Evolutionary conservation across 345 rosid species (phyloP).

Genomic region (Pistacia vera): DNA sequence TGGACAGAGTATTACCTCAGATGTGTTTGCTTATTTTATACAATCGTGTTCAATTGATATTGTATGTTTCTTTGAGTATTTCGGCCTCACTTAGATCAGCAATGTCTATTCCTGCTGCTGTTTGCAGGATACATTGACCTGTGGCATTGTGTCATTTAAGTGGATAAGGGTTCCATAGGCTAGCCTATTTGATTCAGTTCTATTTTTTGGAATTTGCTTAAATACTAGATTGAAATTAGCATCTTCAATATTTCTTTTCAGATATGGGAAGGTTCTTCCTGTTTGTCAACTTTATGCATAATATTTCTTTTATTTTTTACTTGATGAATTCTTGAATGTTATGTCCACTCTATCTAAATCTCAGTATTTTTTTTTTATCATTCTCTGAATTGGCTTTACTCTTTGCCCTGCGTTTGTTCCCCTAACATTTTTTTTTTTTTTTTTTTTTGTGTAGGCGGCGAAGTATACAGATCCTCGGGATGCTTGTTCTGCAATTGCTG

Average conservation of each 20-base stretch:
- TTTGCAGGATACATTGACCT: neutral
- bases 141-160: neutral
- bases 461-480: conserved; percentile 78
- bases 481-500: conserved; percentile 90
- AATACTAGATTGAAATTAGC: neutral
- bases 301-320: neutral
- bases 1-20: neutral
- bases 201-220: neutral
- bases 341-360: neutral
- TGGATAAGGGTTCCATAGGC: neutral
- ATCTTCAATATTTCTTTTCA: neutral
- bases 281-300: neutral
- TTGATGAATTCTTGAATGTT: neutral
- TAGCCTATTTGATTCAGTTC: neutral
- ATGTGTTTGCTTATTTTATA: conserved; percentile 3
- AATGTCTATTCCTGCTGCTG: neutral
- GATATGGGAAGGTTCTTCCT: neutral
- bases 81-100: neutral
- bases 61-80: neutral
- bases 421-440: conserved; percentile 16
- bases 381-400: neutral
- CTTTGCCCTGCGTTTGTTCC: conserved; percentile 9
- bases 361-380: neutral
- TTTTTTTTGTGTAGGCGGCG: conserved; percentile 54
- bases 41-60: neutral